A percentile compares a stretch with the other conserved stretches of the same genome.
Evolutionary conservation across 805 yeast genomes (phyloP).

Genomic region (Spathaspora boniae): DNA sequence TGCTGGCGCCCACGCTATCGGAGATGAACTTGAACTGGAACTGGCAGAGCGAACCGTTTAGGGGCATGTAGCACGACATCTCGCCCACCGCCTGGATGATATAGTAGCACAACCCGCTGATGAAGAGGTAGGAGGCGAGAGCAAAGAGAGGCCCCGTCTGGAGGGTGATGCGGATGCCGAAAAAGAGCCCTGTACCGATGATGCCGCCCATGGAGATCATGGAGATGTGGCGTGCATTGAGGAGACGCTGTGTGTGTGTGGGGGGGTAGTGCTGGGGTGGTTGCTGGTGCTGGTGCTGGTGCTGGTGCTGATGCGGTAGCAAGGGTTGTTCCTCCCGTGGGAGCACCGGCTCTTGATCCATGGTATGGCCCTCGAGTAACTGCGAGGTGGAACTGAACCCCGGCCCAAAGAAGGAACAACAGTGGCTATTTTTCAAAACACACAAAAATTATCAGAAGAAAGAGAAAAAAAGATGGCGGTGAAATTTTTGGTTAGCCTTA

Average conservation of each 20-base stretch:
- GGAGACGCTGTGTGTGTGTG: constrained; percentile 8
- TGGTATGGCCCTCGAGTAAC: no score
- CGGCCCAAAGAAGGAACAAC: no score
- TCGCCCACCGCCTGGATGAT: constrained; percentile 18
- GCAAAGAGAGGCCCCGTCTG: constrained; percentile 18
- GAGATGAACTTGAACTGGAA: constrained; percentile 18
- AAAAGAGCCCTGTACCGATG: constrained; percentile 22
- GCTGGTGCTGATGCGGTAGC: constrained; percentile 1
- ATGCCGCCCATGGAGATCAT: constrained; percentile 24
- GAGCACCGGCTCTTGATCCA: no score
- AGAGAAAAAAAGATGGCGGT: no score
- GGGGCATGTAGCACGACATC: constrained; percentile 17
- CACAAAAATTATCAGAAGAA: no score
- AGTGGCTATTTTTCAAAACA: no score
- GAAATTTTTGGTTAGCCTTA: no score
- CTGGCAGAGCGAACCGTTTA: constrained; percentile 18
- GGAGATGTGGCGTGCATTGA: constrained; percentile 11
- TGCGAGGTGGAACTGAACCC: no score
- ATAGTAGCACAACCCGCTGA: constrained; percentile 18
- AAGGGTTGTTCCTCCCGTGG: no score
- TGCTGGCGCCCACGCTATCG: constrained; percentile 15
- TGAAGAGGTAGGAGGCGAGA: constrained; percentile 15
- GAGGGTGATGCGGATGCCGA: constrained; percentile 13
- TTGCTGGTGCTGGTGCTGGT: constrained; percentile 1
- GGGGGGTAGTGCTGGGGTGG: constrained; percentile 3